Base-by-base conservation (phyloP, 2,329 filamentous ascomycete genomes). In the Diplocarpon rosae region DNA sequence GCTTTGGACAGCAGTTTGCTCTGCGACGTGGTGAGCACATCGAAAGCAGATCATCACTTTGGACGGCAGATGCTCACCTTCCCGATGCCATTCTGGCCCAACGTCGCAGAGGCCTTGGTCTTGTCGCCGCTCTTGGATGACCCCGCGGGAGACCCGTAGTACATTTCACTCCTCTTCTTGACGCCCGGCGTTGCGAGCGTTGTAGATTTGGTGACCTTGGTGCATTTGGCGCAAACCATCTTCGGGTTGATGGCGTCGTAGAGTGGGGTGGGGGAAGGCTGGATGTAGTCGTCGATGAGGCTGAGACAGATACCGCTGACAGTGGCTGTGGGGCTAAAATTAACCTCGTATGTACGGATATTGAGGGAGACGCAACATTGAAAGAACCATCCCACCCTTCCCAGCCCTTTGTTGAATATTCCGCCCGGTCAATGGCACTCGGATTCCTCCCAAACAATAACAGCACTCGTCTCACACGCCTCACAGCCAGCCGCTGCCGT, bases 131-230 rank as follows among this genome's bases (percentile, higher is more conserved):
- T 60, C 16, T 67, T 65, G 36, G 64, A 60, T 2, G 53, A 56
- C 37, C 56, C 57, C 6, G 57, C 57, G 6, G 75, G 63, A 1
- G 76, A 80, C 38, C 77, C 77, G 56, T 76, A 73, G 61, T 80
- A 81, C 65, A 81, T 76, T 42, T 82, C 78, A 57, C 63, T 75
- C 68, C 78, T 81, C 65, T 76, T 78, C 63, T 81, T 82, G 50
- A 82, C 77, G 24, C 69, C 73, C 0, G 78, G 78, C 0, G 78
- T 82, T 49, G 75, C 76, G 45, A 82, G 71, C 11, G 73, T 68
- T 12, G 77, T 80, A 42, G 69, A 65, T 61, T 76, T 76, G 44
- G 72, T 65, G 42, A 75, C 69, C 61, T 78, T 79, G 55, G 78
- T 70, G 54, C 78, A 82, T 64, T 77, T 80, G 51, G 69, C 63